These are phyloP conservation scores for Candida anutae DNA, from an alignment of 1,139 yeast genomes.

Conservation along the genomic window DNA sequence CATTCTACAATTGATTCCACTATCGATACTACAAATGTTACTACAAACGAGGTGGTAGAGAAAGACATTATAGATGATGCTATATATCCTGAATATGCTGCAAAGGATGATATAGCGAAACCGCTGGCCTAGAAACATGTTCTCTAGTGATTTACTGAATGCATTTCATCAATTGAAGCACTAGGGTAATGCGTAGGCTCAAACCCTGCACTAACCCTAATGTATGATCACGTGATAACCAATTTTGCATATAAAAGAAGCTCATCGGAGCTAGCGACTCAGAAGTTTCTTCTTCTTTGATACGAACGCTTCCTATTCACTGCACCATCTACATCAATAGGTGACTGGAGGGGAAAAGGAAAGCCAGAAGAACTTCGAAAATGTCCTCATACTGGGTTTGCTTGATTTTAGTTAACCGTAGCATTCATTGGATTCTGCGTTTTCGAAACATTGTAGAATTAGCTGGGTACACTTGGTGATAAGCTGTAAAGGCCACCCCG, in stretches of 20 bases:
- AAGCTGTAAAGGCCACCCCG: neutral
- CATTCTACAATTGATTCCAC: too few relatives aligned
- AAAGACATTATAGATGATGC: too few relatives aligned
- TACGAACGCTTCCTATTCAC: constrained; percentile 57
- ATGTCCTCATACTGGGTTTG: constrained; percentile 35
- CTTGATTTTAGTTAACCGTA: constrained; percentile 9
- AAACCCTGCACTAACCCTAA: too few relatives aligned
- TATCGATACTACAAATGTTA: too few relatives aligned
- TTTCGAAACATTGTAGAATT: constrained; percentile 19
- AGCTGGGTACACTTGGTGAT: neutral
- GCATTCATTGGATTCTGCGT: constrained; percentile 33
- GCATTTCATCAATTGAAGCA: too few relatives aligned
- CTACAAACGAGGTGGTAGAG: too few relatives aligned
- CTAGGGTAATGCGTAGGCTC: too few relatives aligned
- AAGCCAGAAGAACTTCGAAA: constrained; percentile 26
- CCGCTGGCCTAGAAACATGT: too few relatives aligned
- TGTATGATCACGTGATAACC: too few relatives aligned
- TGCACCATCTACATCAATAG: constrained; percentile 44
- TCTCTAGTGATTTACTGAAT: too few relatives aligned
- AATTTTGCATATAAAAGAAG: constrained; percentile 2
- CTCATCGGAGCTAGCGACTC: constrained; percentile 1
- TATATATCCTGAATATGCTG: too few relatives aligned
- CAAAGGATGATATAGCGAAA: too few relatives aligned
- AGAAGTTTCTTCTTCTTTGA: constrained; percentile 23
- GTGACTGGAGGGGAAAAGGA: constrained; percentile 45